Evolutionary conservation across 2,329 filamentous ascomycete species (phyloP).

Genomic region (Colletotrichum sp.): DNA sequence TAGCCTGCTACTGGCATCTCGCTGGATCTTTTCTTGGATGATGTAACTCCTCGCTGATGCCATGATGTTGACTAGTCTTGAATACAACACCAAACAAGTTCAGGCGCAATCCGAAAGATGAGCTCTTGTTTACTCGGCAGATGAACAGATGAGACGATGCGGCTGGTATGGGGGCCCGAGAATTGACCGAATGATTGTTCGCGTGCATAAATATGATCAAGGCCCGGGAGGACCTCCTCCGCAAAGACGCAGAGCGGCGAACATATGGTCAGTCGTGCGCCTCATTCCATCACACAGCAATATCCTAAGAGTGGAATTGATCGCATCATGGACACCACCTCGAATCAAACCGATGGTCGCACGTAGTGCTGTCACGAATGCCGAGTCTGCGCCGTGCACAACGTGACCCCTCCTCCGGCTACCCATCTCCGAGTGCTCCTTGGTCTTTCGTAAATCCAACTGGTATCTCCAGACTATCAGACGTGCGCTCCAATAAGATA

Average conservation of each 20-base stretch:
- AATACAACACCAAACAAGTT: not conserved
- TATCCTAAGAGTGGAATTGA: not conserved
- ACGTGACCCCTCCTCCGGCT: not conserved
- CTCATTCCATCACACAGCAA: not conserved
- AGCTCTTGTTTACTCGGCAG: not conserved
- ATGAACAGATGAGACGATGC: not conserved
- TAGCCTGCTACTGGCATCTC: not conserved
- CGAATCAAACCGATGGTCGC: not conserved
- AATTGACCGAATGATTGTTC: not conserved
- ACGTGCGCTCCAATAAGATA: not conserved
- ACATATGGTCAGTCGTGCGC: not conserved
- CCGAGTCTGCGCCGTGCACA: not conserved
- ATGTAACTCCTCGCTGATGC: not conserved
- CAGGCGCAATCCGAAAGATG: not conserved
- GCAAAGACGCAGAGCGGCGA: not conserved
- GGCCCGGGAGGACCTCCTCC: not conserved
- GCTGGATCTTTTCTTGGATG: conserved; percentile 1
- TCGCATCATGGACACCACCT: not conserved
- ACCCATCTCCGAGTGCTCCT: not conserved
- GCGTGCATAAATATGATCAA: not conserved
- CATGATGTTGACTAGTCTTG: not conserved
- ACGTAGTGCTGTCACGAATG: not conserved
- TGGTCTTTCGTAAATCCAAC: not conserved
- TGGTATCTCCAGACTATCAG: not conserved
- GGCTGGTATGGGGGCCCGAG: not conserved